A percentile compares a stretch with the other conserved stretches of the same genome.
phyloP scores from a whole-genome alignment of 2,329 filamentous ascomycete species.

The Trichoderma asperellum region DNA sequence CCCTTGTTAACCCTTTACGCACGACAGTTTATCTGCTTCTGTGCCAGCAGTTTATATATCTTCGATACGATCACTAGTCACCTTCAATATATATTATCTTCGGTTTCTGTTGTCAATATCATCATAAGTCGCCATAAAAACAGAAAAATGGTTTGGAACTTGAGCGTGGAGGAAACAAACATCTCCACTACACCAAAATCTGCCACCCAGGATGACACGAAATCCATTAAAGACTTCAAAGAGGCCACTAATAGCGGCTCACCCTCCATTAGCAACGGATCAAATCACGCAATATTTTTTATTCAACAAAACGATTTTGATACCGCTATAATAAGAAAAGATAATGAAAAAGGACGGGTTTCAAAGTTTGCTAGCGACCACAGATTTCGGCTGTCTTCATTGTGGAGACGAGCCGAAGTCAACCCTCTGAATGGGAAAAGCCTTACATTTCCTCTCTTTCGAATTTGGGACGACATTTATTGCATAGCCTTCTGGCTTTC shows the following conservation, averaged over 20 bases:
- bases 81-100: background rate
- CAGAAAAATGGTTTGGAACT: background rate
- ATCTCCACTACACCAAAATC: background rate
- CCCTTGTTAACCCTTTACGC: background rate
- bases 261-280: background rate
- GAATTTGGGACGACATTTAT: background rate
- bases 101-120: background rate
- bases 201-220: background rate
- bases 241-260: background rate
- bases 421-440: slow-evolving; percentile 18
- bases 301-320: background rate
- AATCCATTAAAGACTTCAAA: background rate
- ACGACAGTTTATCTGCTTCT: background rate
- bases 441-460: slow-evolving; percentile 7
- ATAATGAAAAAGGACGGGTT: background rate
- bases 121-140: background rate
- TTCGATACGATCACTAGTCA: background rate
- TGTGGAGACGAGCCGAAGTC: slow-evolving; percentile 10
- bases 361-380: background rate
- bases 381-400: background rate
- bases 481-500: slow-evolving; percentile 7
- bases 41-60: background rate
- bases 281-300: background rate
- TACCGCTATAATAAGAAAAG: background rate
- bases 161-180: background rate